These are phyloP conservation scores for Calonectria multiphialidica DNA, from an alignment of 2,329 filamentous ascomycete species.

Conservation along the genomic window DNA sequence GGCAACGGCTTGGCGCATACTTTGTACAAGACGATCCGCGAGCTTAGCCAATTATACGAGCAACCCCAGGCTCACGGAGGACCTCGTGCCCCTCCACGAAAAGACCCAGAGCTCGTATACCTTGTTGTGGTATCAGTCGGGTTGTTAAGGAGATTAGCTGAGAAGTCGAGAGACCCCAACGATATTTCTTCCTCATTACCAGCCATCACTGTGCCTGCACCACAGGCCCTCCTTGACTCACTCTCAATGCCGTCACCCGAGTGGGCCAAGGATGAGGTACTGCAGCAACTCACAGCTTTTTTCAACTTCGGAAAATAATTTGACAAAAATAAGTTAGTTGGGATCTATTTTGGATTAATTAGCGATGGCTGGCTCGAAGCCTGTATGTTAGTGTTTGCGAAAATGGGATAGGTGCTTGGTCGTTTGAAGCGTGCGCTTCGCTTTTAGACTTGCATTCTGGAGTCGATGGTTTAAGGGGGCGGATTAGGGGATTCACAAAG, in stretches of 20 bases:
- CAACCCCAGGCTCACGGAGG: constrained; percentile 55
- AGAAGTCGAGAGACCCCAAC: constrained; percentile 74
- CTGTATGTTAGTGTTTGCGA: constrained; percentile 47
- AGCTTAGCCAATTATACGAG: constrained; percentile 75
- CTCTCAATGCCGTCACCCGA: constrained; percentile 73
- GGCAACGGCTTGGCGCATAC: constrained; percentile 87
- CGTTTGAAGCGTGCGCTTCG: constrained; percentile 43
- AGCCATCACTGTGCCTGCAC: constrained; percentile 72
- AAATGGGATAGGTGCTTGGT: constrained; percentile 42
- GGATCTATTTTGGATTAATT: constrained; percentile 34
- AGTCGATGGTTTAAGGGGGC: constrained; percentile 42
- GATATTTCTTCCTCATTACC: constrained; percentile 65
- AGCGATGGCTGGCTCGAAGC: constrained; percentile 33
- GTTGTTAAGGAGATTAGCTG: constrained; percentile 75
- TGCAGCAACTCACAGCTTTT: constrained; percentile 76
- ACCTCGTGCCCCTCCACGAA: constrained; percentile 49
- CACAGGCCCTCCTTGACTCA: constrained; percentile 75
- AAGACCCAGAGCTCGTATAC: constrained; percentile 67
- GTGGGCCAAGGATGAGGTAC: constrained; percentile 73
- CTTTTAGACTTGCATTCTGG: constrained; percentile 46
- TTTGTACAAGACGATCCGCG: constrained; percentile 79
- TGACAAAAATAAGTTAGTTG: constrained; percentile 9
- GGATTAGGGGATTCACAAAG: constrained; percentile 37
- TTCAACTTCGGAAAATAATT: constrained; percentile 61
- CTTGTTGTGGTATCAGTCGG: constrained; percentile 78